phyloP scores from a whole-genome alignment of 2,329 filamentous ascomycete genomes.

The Cladophialophora psammophila region DNA sequence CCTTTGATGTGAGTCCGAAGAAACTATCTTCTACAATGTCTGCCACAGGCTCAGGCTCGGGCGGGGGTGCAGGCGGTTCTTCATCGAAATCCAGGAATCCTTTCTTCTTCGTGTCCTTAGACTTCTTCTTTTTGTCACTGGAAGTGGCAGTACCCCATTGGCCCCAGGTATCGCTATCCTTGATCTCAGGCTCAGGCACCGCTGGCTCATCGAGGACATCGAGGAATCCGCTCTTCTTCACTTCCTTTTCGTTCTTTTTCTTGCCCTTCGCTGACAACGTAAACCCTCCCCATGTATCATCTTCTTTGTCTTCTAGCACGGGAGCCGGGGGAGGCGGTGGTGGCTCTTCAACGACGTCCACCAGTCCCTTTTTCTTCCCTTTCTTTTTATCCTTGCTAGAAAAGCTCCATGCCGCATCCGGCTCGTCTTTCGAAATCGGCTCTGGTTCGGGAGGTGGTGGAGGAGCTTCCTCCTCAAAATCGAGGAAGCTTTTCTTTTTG shows the following conservation, averaged over 20 bases:
- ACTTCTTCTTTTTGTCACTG: constrained; percentile 55
- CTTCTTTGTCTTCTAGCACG: constrained; percentile 39
- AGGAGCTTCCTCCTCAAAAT: constrained; percentile 16
- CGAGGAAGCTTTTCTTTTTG: constrained; percentile 31
- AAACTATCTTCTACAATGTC: constrained; percentile 48
- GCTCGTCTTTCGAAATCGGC: constrained; percentile 43
- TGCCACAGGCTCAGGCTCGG: constrained; percentile 45
- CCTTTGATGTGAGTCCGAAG: constrained; percentile 48
- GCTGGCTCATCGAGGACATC: constrained; percentile 54
- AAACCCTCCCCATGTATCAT: constrained; percentile 8
- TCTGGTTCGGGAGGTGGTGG: constrained; percentile 37
- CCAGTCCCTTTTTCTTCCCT: constrained; percentile 31
- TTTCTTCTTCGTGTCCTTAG: constrained; percentile 20
- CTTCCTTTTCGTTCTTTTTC: constrained; percentile 24
- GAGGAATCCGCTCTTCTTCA: constrained; percentile 56
- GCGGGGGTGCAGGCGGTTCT: constrained; percentile 18
- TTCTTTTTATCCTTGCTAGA: constrained; percentile 41
- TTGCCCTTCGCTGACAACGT: constrained; percentile 2
- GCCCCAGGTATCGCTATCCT: constrained; percentile 49
- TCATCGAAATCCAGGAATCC: constrained; percentile 26
- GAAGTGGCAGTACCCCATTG: constrained; percentile 29
- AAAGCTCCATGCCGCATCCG: constrained; percentile 41
- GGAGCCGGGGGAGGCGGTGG: constrained; percentile 21
- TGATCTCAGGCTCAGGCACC: constrained; percentile 48
- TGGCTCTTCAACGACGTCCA: constrained; percentile 42